Evolutionary conservation across 768 basidiomycete genomes (phyloP).

Genomic region (Mycena alexandri): DNA sequence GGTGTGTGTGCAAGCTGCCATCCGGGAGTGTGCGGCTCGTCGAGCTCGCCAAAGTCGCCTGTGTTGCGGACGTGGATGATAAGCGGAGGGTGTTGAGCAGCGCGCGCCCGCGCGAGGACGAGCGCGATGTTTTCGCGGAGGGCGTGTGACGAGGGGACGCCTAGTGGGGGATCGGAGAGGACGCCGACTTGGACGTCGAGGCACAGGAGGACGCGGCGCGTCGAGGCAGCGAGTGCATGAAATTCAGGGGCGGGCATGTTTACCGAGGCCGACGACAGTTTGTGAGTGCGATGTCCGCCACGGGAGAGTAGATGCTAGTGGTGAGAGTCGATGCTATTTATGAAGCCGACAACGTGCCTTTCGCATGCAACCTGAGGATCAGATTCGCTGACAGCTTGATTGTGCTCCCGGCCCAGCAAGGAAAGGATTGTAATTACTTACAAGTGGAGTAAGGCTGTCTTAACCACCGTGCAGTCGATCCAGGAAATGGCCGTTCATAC

Average conservation of each 20-base stretch:
- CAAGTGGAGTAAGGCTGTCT: background rate
- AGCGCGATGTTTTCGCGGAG: slow-evolving; percentile 62
- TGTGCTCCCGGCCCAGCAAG: background rate
- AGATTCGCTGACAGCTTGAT: slow-evolving; percentile 15
- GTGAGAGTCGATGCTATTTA: slow-evolving; percentile 17
- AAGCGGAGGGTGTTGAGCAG: slow-evolving; percentile 60
- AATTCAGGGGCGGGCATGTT: background rate
- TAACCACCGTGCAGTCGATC: background rate
- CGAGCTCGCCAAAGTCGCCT: slow-evolving; percentile 71
- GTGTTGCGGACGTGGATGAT: slow-evolving; percentile 79
- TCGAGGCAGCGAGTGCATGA: background rate
- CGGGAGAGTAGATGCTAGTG: background rate
- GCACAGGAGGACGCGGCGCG: slow-evolving; percentile 61
- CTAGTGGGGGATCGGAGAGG: slow-evolving; percentile 60
- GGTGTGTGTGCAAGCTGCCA: slow-evolving; percentile 74
- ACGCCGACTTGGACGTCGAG: slow-evolving; percentile 69
- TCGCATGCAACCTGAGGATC: slow-evolving; percentile 9
- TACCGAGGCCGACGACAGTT: too few relatives aligned
- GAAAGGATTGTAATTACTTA: background rate
- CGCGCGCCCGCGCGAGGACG: slow-evolving; percentile 61
- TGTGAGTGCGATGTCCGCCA: too few relatives aligned
- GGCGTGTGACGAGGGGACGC: slow-evolving; percentile 60
- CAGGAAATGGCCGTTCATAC: background rate
- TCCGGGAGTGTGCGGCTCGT: slow-evolving; percentile 66
- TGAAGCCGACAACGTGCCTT: slow-evolving; percentile 19